Conservation (phyloP, 2,329 filamentous ascomycete species). For the Talaromyces sp. region DNA sequence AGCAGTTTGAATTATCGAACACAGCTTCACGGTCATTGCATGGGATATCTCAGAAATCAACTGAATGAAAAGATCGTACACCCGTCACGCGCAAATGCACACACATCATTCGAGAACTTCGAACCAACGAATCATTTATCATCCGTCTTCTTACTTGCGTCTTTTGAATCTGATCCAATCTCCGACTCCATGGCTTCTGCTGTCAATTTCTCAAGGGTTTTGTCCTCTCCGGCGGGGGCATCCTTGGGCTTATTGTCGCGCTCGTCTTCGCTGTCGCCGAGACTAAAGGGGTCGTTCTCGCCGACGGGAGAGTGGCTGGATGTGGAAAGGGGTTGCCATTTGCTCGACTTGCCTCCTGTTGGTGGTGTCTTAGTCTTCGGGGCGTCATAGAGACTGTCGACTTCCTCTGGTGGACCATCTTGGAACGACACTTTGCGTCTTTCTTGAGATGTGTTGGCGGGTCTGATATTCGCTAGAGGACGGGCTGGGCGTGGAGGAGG, state of each 20-base stretch:
- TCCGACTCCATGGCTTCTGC: constrained; percentile 46
- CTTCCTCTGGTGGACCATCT: constrained; percentile 70
- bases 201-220: constrained; percentile 64
- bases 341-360: constrained; percentile 69
- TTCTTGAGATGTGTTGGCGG: constrained; percentile 67
- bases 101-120: not conserved
- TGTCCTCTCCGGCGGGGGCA: constrained; percentile 46
- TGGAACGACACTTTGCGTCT: constrained; percentile 57
- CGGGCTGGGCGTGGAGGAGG: constrained; percentile 58
- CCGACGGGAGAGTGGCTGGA: constrained; percentile 72
- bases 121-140: constrained; percentile 26
- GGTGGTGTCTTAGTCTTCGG: constrained; percentile 53
- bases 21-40: constrained; percentile 3
- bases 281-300: constrained; percentile 93
- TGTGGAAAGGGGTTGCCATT: constrained; percentile 91
- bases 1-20: not conserved
- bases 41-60: constrained; percentile 19
- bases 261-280: constrained; percentile 94
- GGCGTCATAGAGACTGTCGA: constrained; percentile 67
- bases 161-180: constrained; percentile 30
- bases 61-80: constrained; percentile 5
- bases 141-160: constrained; percentile 25
- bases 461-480: constrained; percentile 69
- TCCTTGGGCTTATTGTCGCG: constrained; percentile 69
- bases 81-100: not conserved